Conservation (phyloP, 2,329 filamentous ascomycete species). For the Exophiala alcalophila region DNA sequence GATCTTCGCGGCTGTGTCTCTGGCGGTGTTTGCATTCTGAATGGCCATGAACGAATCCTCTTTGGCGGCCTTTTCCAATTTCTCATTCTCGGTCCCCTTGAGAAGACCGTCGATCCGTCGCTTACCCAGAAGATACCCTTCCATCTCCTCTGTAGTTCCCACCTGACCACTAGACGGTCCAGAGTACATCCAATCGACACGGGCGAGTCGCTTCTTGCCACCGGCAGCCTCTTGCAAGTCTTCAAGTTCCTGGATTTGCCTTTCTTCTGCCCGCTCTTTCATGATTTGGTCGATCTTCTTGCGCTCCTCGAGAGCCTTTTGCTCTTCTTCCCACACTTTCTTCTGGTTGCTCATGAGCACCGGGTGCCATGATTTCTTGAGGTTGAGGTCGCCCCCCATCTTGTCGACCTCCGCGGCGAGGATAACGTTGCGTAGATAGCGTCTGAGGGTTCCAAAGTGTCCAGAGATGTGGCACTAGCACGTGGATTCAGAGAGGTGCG, state of each 20-base stretch:
- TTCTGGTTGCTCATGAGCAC: slow-evolving; percentile 85
- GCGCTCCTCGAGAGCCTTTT: slow-evolving; percentile 88
- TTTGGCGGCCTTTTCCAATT: slow-evolving; percentile 70
- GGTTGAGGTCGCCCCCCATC: slow-evolving; percentile 92
- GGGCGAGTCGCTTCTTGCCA: slow-evolving; percentile 72
- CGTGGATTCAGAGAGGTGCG: too few species aligned
- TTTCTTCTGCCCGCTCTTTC: slow-evolving; percentile 91
- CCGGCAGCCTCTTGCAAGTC: slow-evolving; percentile 84
- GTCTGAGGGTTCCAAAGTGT: too few species aligned
- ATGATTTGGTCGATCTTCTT: slow-evolving; percentile 88
- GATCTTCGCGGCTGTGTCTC: slow-evolving; percentile 82
- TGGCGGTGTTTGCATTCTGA: slow-evolving; percentile 67
- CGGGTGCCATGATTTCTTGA: slow-evolving; percentile 77
- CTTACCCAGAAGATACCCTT: slow-evolving; percentile 90
- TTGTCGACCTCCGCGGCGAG: slow-evolving; percentile 39
- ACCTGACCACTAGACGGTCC: slow-evolving; percentile 74
- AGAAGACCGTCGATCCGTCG: slow-evolving; percentile 83
- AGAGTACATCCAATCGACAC: slow-evolving; percentile 98
- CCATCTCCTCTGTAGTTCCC: slow-evolving; percentile 82
- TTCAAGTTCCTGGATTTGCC: slow-evolving; percentile 86
- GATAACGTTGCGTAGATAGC: background rate
- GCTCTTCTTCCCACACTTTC: slow-evolving; percentile 85
- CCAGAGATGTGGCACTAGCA: too few species aligned
- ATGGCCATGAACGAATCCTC: slow-evolving; percentile 62
- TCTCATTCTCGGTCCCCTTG: slow-evolving; percentile 76